Base-by-base conservation (phyloP, 1,284 basidiomycete species). In the Pascua sp. region DNA sequence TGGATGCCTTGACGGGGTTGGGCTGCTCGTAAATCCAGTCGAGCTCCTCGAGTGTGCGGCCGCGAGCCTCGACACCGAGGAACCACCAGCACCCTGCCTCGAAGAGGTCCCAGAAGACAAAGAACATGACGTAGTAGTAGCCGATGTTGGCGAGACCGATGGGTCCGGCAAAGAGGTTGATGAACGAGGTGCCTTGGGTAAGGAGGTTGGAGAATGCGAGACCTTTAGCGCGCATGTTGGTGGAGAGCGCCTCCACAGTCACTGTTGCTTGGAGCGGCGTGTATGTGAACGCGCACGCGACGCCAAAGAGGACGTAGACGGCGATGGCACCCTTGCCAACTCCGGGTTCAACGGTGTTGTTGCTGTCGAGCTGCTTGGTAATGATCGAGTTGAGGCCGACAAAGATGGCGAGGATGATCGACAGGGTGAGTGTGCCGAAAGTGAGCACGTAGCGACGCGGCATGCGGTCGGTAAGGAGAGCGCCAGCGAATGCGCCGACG, bases 151-250 rank as follows among this genome's bases (percentile, higher is more conserved):
- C 69, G 16, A 83, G 74, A 0, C 79, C 82, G 56, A 83, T 66
- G 2, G 70, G 71, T 5, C 71, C 67, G 15, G 70, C 73, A 61
- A 75, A 78, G 50, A 68, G 61, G 63, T 83, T 83, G 57, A 83
- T 81, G 64, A 83, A 82, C 2, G 79, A 80, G 36, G 81, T 80
- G 49, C 79, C 78, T 59, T 76, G 80, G 51, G 82, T 81, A 11
- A 80, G 77, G 52, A 84, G 63, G 47, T 71, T 70, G 17, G 71
- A 71, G 42, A 71, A 62, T 15, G 74, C 76, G 78, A 84, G 83
- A 57, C 84, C 84, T 67, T 85, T 85, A 8, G 84, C 84, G 52
- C 83, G 79, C 47, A 82, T 81, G 56, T 81, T 83, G 50, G 81
- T 83, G 55, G 81, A 76, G 15, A 85, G 73, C 57, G 81, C 82